phyloP scores from a whole-genome alignment of 352 stramenopile species.

The Pythium dissotocum region DNA sequence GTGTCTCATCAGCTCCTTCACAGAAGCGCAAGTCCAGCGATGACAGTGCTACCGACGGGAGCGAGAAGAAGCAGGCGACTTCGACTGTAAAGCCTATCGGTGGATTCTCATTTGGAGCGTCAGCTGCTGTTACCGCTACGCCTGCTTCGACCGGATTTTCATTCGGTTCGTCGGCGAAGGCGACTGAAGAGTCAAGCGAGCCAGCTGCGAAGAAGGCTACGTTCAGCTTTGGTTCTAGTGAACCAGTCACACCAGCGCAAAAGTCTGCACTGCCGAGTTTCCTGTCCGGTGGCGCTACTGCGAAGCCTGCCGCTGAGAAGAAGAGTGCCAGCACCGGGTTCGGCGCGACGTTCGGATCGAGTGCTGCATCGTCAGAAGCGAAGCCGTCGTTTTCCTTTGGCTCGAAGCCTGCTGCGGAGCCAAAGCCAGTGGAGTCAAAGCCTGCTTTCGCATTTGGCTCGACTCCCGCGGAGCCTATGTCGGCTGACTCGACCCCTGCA shows the following conservation, averaged over 20 bases:
- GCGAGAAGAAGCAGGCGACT: conserved; percentile 14
- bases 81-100: not conserved
- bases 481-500: conserved; percentile 16
- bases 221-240: conserved; percentile 14
- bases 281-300: conserved; percentile 1
- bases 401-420: not conserved
- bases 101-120: conserved; percentile 21
- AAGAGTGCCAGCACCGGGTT: not conserved
- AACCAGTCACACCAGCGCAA: not conserved
- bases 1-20: conserved; percentile 2
- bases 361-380: not conserved
- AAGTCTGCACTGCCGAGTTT: conserved; percentile 22
- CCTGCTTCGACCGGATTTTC: conserved; percentile 26
- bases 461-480: conserved; percentile 21
- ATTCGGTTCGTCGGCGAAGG: conserved; percentile 31
- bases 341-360: not conserved
- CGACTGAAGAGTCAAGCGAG: not conserved
- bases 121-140: not conserved
- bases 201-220: conserved; percentile 8
- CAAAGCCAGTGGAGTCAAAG: conserved; percentile 9
- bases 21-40: conserved; percentile 16
- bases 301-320: conserved; percentile 16
- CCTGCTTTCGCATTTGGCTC: conserved; percentile 30
- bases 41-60: not conserved
- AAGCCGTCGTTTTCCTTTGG: conserved; percentile 20